Percentiles rank a stretch among this genome's conserved stretches.
These are phyloP conservation scores for Amanita exitialis DNA, from an alignment of 768 basidiomycete genomes.

Conservation along the genomic window DNA sequence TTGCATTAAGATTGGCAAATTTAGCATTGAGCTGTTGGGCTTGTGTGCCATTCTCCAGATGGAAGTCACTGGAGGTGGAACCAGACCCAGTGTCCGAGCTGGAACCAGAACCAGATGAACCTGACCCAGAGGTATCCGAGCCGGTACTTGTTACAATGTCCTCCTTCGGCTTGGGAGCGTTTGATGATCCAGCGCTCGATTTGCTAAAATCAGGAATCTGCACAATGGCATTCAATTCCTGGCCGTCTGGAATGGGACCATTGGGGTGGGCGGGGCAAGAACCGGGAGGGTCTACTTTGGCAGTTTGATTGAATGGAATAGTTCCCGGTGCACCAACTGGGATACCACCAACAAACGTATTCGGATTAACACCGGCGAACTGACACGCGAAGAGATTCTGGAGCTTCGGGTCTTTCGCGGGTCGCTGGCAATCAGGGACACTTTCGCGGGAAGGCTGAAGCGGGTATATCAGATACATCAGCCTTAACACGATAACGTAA, in stretches of 20 bases:
- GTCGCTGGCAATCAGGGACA: constrained; percentile 43
- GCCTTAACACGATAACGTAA: background rate
- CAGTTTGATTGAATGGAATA: constrained; percentile 37
- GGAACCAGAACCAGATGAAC: no score
- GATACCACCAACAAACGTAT: constrained; percentile 33
- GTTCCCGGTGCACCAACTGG: constrained; percentile 36
- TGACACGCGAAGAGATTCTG: constrained; percentile 52
- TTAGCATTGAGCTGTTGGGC: constrained; percentile 42
- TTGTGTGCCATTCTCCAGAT: constrained; percentile 34
- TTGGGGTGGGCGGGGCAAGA: constrained; percentile 38
- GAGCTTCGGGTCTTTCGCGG: constrained; percentile 41
- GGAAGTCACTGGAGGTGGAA: constrained; percentile 17
- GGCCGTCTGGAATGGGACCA: constrained; percentile 40
- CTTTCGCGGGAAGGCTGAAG: constrained; percentile 30
- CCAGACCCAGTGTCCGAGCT: no score
- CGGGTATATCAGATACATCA: background rate
- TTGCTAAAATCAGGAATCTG: constrained; percentile 22
- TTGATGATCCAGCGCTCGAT: no score
- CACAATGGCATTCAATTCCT: constrained; percentile 27
- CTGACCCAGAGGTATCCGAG: background rate
- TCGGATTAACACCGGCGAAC: constrained; percentile 34
- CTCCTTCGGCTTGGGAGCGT: no score
- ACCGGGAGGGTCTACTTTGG: constrained; percentile 32
- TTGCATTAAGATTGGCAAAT: constrained; percentile 35
- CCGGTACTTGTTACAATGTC: no score